Evolutionary conservation across 2,329 filamentous ascomycete species (phyloP), one percentile per base, ranked within the genome.

Genomic region (Sarocladium kiliense): DNA sequence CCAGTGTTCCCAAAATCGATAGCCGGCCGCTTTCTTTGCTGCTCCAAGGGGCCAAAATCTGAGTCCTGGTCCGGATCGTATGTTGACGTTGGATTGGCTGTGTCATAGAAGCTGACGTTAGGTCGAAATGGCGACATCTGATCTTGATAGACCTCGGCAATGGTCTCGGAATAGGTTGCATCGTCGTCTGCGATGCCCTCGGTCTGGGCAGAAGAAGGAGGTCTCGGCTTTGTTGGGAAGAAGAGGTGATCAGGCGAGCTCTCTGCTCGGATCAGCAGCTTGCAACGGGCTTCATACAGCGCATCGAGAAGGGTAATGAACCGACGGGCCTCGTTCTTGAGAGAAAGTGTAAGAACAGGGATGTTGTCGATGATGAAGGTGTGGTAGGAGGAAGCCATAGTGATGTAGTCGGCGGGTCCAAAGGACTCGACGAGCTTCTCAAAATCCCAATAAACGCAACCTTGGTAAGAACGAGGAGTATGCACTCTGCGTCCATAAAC

Each of bases 251-350:
- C 89, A 0, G 88, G 88, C 0, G 81, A 82, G 2, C 80, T 82
- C 39, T 77, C 78, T 2, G 88, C 89, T 19, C 82, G 77, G 54
- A 93, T 77, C 42, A 90, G 70, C 10, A 93, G 78, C 61, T 89
- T 89, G 68, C 89, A 92, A 7, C 85, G 80, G n/a, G 87, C 86
- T 72, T 93, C 89, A 68, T 93, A 93, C 1, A 91, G 75, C 0
- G 89, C 89, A 64, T 94, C 89, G 1, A 93, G 78, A 1, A 94
- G 76, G 0, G 87, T 92, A 65, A 93, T 93, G 65, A 94, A 85
- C 11, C 89, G 80, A 3, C 89, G 77, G 1, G 89, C 89, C 71
- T 93, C 89, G 66, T 92, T 93, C 69, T 91, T 93, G 67, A 86
- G 84, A 1, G 82, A 70, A 2, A 86, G 68, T 0, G 81, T 85